Evolutionary conservation across 2,329 filamentous ascomycete species (phyloP).

Genomic region (Aspergillus aculeatinus): DNA sequence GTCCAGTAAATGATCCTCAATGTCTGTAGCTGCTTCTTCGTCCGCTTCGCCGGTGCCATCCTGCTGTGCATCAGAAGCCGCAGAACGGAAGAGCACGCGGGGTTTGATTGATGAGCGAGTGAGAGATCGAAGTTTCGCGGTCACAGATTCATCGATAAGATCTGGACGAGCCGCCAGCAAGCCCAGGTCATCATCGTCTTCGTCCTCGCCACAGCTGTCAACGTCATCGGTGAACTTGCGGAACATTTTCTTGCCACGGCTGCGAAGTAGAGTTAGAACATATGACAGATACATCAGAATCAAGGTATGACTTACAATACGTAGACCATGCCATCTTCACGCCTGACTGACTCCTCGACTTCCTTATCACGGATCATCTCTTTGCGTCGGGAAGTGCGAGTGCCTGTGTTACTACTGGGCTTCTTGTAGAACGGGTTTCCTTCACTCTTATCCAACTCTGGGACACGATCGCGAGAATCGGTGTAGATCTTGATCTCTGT

Average conservation of each 20-base stretch:
- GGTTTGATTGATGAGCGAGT: slow-evolving; percentile 60
- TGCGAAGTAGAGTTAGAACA: slow-evolving; percentile 35
- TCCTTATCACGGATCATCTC: slow-evolving; percentile 33
- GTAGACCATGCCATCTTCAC: slow-evolving; percentile 60
- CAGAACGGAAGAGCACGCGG: slow-evolving; percentile 57
- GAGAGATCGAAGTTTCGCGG: slow-evolving; percentile 47
- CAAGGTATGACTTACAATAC: slow-evolving; percentile 55
- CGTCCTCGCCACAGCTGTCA: slow-evolving; percentile 42
- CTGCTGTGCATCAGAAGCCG: slow-evolving; percentile 42
- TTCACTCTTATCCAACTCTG: slow-evolving; percentile 50
- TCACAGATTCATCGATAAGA: slow-evolving; percentile 31
- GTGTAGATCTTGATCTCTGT: slow-evolving; percentile 59
- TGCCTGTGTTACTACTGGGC: slow-evolving; percentile 30
- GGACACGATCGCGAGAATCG: slow-evolving; percentile 62
- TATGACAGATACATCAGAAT: slow-evolving; percentile 4
- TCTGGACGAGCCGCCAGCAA: slow-evolving; percentile 42
- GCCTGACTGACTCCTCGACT: slow-evolving; percentile 52
- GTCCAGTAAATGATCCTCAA: slow-evolving; percentile 43
- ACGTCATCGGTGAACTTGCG: slow-evolving; percentile 51
- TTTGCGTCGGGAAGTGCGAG: slow-evolving; percentile 36
- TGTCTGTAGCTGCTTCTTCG: slow-evolving; percentile 57
- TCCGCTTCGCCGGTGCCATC: slow-evolving; percentile 43
- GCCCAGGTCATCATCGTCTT: slow-evolving; percentile 44
- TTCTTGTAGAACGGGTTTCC: slow-evolving; percentile 58
- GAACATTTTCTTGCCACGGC: slow-evolving; percentile 63